Conservation (phyloP, 768 basidiomycete genomes). For the Serpula lacrymans region DNA sequence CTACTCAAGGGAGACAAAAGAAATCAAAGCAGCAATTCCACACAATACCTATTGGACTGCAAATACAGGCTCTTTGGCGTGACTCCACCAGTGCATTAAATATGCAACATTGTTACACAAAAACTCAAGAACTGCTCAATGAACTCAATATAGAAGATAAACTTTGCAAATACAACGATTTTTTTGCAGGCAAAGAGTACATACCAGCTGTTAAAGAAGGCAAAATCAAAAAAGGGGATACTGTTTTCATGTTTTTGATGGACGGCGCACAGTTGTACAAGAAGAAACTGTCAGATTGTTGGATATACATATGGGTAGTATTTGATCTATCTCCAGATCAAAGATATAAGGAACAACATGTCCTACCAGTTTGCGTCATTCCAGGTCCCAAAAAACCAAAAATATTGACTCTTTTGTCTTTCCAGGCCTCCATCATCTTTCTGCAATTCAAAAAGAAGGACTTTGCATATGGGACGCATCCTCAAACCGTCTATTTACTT, state of each 20-base stretch:
- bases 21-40: constrained; percentile 1
- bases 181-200: constrained; percentile 8
- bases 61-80: constrained; percentile 2
- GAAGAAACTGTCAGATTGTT: constrained; percentile 27
- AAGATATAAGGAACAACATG: constrained; percentile 26
- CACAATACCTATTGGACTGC: constrained; percentile 2
- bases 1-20: no score
- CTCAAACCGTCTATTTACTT: constrained; percentile 15
- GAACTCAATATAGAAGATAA: background rate
- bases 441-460: constrained; percentile 23
- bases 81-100: background rate
- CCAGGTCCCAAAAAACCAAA: constrained; percentile 31
- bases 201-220: constrained; percentile 3
- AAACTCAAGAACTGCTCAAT: background rate
- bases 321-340: constrained; percentile 14
- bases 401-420: constrained; percentile 26
- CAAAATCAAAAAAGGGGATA: constrained; percentile 7
- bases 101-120: background rate
- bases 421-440: constrained; percentile 24
- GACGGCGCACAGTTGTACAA: constrained; percentile 26
- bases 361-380: constrained; percentile 26
- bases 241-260: constrained; percentile 15
- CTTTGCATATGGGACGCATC: constrained; percentile 30
- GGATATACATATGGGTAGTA: constrained; percentile 29
- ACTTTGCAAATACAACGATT: constrained; percentile 7